A percentile compares a stretch with the other conserved stretches of the same genome.
Evolutionary conservation across 768 basidiomycete genomes (phyloP).

Genomic region (Termitomyces eurrhizus): DNA sequence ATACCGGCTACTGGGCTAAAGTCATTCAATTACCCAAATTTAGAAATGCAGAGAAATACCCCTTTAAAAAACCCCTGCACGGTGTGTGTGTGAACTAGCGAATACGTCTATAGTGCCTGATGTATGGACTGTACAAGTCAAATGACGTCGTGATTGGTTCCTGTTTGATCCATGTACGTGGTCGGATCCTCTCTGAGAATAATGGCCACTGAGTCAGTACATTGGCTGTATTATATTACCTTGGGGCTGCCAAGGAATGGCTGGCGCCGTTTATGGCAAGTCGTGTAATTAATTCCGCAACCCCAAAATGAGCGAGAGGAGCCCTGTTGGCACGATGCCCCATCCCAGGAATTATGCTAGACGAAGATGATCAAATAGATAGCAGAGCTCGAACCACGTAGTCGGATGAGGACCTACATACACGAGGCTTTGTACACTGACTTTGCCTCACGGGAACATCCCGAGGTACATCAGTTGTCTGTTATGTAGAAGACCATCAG

Average conservation of each 20-base stretch:
- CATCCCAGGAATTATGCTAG: not conserved
- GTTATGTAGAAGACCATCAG: slow-evolving; percentile 1
- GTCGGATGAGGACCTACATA: slow-evolving; percentile 3
- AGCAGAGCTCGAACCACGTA: slow-evolving; percentile 1
- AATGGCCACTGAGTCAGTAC: not conserved
- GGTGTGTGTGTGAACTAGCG: not conserved
- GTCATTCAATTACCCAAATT: not conserved
- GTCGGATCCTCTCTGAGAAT: slow-evolving; percentile 1
- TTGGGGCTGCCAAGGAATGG: not conserved
- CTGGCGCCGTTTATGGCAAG: not conserved
- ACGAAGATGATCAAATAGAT: slow-evolving; percentile 2
- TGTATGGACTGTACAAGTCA: not conserved
- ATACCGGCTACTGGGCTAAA: not conserved
- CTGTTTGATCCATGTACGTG: not conserved
- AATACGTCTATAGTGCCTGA: not conserved
- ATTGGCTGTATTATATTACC: not conserved
- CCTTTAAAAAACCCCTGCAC: not conserved
- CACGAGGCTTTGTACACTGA: slow-evolving; percentile 8
- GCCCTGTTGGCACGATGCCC: not conserved
- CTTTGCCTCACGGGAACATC: slow-evolving; percentile 8
- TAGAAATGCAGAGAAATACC: not conserved
- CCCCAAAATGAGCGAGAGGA: not conserved
- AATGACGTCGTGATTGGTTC: slow-evolving; percentile 4
- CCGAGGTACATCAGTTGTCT: slow-evolving; percentile 5
- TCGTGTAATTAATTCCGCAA: slow-evolving; percentile 1